Evolutionary conservation across 2,329 filamentous ascomycete genomes (phyloP), one percentile per base, ranked within the genome.

Genomic region (Huntiella moniliformis): DNA sequence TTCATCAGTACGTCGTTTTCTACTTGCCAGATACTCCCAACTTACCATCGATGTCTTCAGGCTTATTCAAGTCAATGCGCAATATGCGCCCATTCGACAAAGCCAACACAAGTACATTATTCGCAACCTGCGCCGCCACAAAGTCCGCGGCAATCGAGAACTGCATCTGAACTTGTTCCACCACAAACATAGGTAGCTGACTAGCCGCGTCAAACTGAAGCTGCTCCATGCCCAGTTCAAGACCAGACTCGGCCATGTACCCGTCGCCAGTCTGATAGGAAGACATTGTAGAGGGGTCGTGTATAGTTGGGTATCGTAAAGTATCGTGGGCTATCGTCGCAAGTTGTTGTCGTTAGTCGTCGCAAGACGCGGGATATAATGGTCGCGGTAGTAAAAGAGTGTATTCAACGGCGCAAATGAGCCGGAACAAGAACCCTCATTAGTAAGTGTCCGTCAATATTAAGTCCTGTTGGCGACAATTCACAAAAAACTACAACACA

Each of bases 141-240:
- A 98, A 96, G 62, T 95, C 84, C 53, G 88, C 86, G 2, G 88
- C 84, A 56, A 96, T 80, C 50, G 84, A 81, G 69, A 98, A 98
- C 60, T 91, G 83, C 52, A 96, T 77, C 66, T 92, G 81, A 35
- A 96, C 91, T 52, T 75, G 78, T 64, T 94, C 83, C 58, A 96
- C 78, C 59, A 91, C 83, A 68, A 98, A 98, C 63, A 98, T 93
- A 54, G 88, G 87, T 49, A 88, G 67, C 47, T 77, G 70, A 54
- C 78, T 73, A 52, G 73, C 67, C 28, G 40, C 12, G 51, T 60
- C 56, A 45, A 72, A 61, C 55, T 75, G 70, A 52, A 71, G 66
- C 45, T 51, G 46, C n/a, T 47, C 40, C 38, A 48, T 42, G 31
- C 37, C 60, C 50, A 77, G 65, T 59, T 70, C 72, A 54, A 61